These are phyloP conservation scores for Artemisia tridentata DNA, from an alignment of 129 eudicot genomes.

Conservation along the genomic window DNA sequence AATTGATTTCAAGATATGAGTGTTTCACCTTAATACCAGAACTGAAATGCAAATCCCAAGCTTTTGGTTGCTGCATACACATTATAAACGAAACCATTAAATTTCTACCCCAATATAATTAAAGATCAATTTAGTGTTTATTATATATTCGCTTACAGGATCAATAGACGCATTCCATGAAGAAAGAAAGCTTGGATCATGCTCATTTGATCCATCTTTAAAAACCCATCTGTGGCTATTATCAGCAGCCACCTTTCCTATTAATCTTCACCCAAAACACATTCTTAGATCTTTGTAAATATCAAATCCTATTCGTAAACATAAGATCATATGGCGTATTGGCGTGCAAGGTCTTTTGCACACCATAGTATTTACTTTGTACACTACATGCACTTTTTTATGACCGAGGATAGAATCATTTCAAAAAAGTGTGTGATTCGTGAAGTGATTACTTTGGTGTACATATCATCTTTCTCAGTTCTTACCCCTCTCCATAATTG, in stretches of 20 bases:
- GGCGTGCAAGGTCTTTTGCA: no score
- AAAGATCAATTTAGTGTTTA: background rate
- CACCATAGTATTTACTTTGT: no score
- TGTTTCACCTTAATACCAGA: slow-evolving; percentile 93
- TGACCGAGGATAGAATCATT: no score
- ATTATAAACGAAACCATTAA: slow-evolving; percentile 4
- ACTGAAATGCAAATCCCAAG: slow-evolving; percentile 78
- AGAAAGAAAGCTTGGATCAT: slow-evolving; percentile 57
- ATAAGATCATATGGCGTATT: background rate
- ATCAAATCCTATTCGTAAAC: background rate
- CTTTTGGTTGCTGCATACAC: slow-evolving; percentile 71
- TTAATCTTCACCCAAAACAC: slow-evolving; percentile 47
- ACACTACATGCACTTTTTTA: no score
- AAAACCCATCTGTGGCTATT: slow-evolving; percentile 87
- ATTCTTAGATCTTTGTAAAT: slow-evolving; percentile 1
- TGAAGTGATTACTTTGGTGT: no score
- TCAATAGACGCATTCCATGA: slow-evolving; percentile 78
- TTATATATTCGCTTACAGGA: slow-evolving; percentile 50
- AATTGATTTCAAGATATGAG: no score
- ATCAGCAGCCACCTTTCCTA: slow-evolving; percentile 88
- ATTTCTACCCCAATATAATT: background rate
- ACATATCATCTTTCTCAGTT: background rate
- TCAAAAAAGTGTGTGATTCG: no score
- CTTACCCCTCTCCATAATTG: slow-evolving; percentile 84
- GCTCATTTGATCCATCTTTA: slow-evolving; percentile 57